phyloP scores from a whole-genome alignment of 805 yeast species.

The Candida awuae region DNA sequence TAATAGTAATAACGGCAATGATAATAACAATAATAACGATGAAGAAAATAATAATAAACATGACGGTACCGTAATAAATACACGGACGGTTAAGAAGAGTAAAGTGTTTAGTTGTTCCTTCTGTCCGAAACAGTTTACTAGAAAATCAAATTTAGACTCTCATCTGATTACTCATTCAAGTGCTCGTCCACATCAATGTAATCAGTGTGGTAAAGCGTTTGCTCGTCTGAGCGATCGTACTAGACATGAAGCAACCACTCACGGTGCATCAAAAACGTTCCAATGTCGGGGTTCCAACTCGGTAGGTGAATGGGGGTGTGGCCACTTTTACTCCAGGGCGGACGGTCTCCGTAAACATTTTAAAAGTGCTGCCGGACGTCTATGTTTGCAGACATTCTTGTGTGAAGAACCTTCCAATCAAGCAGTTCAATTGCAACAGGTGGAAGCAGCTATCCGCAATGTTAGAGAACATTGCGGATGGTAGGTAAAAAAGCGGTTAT shows the following conservation, averaged over 20 bases:
- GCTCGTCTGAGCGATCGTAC: slow-evolving; percentile 9
- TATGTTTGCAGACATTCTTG: slow-evolving; percentile 6
- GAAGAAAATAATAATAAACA: too few relatives aligned
- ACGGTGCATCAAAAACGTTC: slow-evolving; percentile 4
- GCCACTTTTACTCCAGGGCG: slow-evolving; percentile 9
- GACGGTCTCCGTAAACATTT: slow-evolving; percentile 12
- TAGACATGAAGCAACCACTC: slow-evolving; percentile 8
- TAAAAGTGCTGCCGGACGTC: slow-evolving; percentile 7
- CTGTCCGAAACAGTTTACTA: slow-evolving; percentile 6
- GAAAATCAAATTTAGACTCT: slow-evolving; percentile 10
- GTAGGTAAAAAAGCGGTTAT: neutral
- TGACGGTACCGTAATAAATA: too few relatives aligned
- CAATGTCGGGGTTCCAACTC: slow-evolving; percentile 9
- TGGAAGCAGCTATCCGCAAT: slow-evolving; percentile 7
- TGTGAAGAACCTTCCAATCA: slow-evolving; percentile 3
- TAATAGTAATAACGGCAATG: too few relatives aligned
- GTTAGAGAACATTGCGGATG: slow-evolving; percentile 10
- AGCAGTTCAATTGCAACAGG: slow-evolving; percentile 3
- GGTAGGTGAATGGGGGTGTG: slow-evolving; percentile 10
- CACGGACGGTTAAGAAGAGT: too few relatives aligned
- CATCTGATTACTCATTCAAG: slow-evolving; percentile 9
- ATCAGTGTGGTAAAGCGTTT: slow-evolving; percentile 8
- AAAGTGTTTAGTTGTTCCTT: slow-evolving; percentile 4
- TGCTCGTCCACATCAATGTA: slow-evolving; percentile 6
- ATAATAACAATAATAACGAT: too few relatives aligned